Base-by-base conservation (phyloP, 1,284 basidiomycete genomes). In the Polyporus tsugae region DNA sequence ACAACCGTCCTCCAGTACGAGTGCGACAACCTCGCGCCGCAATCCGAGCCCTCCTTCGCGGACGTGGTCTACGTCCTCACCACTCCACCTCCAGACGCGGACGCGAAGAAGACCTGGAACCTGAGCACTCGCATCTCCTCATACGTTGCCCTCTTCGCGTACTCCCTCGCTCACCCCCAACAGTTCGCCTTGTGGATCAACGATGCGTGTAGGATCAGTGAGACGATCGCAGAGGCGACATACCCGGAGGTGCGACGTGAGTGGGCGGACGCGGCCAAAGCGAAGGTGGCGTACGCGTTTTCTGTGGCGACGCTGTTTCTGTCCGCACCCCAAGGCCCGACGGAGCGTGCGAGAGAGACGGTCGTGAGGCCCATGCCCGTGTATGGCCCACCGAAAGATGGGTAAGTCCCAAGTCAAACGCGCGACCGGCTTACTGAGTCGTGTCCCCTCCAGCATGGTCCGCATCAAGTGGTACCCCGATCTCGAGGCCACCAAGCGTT, bases 381-480 rank as follows among this genome's bases (percentile, higher is more conserved):
- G 5, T 38, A 29, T 19, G 35, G 36, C 15, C 57, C 36, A 17
- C 42, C 58, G 17, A 13, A 42, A 22, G 6, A 36, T 22, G 55
- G 19, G 65, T 62, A 19, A 11, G 63, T 62, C 55, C 15, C 29
- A 25, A 11, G 6, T 36, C 19, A 3, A 36, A 19, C 10, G 4
- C 55, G 9, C 19, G 6, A 19, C 17, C 19, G 36, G 55, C 46
- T 7, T 13, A n/a, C 55, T 33, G 17, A 36, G 7, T 6, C 55
- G 17, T 7, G 29, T 42, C 6, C 6, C 5, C 9, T 25, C 6
- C 41, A 72, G 71, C 1, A 59, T 17, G 11, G 58, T 70, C 3
- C 66, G 71, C 0, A 57, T 72, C 6, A 72, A 67, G 41, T 72
- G 69, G 69, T 72, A 70, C 59, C 69, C 71, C 2, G 42, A 59